These are phyloP conservation scores for Plenodomus lindquistii DNA, from an alignment of 2,329 filamentous ascomycete genomes.

Conservation along the genomic window DNA sequence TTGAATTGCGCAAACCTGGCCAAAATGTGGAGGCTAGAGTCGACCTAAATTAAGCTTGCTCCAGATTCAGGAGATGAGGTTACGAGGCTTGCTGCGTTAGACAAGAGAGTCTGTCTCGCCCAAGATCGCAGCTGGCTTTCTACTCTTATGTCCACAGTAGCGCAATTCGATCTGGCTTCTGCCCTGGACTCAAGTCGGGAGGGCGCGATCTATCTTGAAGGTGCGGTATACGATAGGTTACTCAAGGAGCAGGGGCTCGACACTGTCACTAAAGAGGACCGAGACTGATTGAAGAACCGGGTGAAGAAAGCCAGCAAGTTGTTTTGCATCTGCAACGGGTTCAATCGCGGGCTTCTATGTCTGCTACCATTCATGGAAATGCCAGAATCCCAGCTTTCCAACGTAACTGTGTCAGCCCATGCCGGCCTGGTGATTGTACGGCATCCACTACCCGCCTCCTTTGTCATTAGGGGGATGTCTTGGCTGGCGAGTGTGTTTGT, in stretches of 20 bases:
- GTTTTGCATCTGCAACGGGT: constrained; percentile 1
- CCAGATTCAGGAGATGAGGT: neutral
- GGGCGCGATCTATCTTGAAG: constrained; percentile 1
- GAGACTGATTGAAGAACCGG: neutral
- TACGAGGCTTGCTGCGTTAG: constrained; percentile 1
- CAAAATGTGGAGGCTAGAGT: neutral
- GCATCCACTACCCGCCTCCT: no score
- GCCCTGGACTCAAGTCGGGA: neutral
- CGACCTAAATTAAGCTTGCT: constrained; percentile 3
- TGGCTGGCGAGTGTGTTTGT: no score
- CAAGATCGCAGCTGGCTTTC: neutral
- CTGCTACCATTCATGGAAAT: neutral
- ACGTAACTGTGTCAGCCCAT: no score
- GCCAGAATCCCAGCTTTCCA: no score
- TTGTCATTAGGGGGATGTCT: no score
- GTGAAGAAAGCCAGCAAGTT: neutral
- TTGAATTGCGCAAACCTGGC: neutral
- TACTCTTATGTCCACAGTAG: neutral
- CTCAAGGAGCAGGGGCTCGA: constrained; percentile 1
- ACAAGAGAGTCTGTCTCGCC: constrained; percentile 5
- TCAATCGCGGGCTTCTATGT: constrained; percentile 1
- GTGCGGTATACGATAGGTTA: constrained; percentile 1
- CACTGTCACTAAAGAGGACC: neutral
- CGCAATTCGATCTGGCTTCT: constrained; percentile 2
- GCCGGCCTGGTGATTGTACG: no score